Base-by-base conservation (phyloP, 2,329 filamentous ascomycete species). In the Cladosporium colombiae region DNA sequence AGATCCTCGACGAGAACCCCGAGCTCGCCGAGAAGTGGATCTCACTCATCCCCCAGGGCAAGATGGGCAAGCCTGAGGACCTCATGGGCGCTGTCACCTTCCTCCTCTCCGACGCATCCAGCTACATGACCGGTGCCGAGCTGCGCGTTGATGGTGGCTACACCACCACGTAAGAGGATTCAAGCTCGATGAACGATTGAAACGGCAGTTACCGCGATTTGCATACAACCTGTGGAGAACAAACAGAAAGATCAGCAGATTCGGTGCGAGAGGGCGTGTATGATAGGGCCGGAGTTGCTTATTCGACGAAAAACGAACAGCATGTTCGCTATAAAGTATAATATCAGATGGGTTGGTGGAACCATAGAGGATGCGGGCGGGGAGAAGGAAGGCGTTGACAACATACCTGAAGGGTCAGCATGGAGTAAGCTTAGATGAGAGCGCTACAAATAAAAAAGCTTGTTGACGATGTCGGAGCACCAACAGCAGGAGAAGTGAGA, bases 11-110 rank as follows among this genome's bases (percentile, higher is more conserved):
- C 69, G 92, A 97, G 67, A 96, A 96, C 79, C 93, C 93, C 23
- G 92, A 95, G 64, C 87, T 98, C 46, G 91, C 93, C 79, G 85
- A 89, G 75, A 89, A 95, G 79, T 98, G 94, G 94, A 96, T 89
- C 16, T 93, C 91, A 1, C 84, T 96, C 63, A 98, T 97, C 68
- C 95, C 95, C 0, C 89, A 92, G 75, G 94, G 93, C 66, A 94
- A 94, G 81, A 97, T 98, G 92, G 94, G 94, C 29, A 85, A 88
- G 61, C 94, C 94, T 0, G 89, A 93, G 76, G 94, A 98, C 74
- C 84, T 98, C 65, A 96, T 96, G 91, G 94, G 94, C 2, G 91
- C 93, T 5, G 93, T 97, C 31, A 90, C 91, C 18, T 96, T 94
- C 82, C 81, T 96, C 66, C 86, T 92, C 49, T 93, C 90, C 66